Evolutionary conservation across 1,284 basidiomycete genomes (phyloP), one percentile per base, ranked within the genome.

Genomic region (Lentinus polychrous): DNA sequence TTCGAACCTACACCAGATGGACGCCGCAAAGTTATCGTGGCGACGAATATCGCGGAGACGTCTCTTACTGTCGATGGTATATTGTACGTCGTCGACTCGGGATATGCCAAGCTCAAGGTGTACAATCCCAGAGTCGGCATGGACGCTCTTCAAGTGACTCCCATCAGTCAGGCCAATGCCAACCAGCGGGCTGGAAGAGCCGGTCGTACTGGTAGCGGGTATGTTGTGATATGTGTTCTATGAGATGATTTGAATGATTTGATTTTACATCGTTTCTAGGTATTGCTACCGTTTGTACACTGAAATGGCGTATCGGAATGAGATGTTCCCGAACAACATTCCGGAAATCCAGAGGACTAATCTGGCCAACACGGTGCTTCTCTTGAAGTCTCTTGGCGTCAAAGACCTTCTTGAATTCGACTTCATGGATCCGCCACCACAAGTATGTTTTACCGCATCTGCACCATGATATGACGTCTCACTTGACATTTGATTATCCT

Each of bases 71-170:
- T 99, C 51, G 96, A 99, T 60, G 96, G 96, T 60, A 99, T 99
- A 60, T 76, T 97, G 45, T 99, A 89, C 59, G 96, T 99, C 32
- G 91, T 99, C 3, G 96, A 99, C 62, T 82, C 91, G 0, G 96
- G 96, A 0, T 99, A 93, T 68, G 96, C 91, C 42, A 99, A 99
- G 69, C 75, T 98, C 53, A 99, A 99, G 67, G 94, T 99, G 33
- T 99, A 99, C 74, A 99, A 99, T 61, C 94, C 96, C 7, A 93
- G 94, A 66, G 93, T 99, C 53, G 96, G 96, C 53, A 99, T 99
- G 96, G 96, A 99, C 61, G 93, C 94, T 8, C 72, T 99, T 41
- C 95, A 99, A 65, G 98, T 99, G 58, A 99, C 95, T 6, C 96
- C 96, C 0, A 95, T 99, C 69, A 92, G 89, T 69, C 95, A 99